Evolutionary conservation across 1,284 basidiomycete species (phyloP), one percentile per base, ranked within the genome.

Genomic region (Golubevia sp.): DNA sequence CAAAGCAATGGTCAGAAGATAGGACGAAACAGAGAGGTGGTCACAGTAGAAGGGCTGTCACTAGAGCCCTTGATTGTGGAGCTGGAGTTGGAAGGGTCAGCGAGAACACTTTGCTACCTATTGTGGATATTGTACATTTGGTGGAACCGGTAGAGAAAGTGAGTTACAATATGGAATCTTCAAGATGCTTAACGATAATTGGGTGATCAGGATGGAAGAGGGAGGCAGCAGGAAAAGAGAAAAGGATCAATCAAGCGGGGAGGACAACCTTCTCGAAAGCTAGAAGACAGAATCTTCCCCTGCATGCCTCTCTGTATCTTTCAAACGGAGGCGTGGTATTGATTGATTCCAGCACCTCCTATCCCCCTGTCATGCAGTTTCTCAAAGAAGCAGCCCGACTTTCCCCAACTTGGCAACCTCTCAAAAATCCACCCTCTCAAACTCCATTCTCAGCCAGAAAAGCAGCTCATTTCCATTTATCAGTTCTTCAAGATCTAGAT

Each of bases 81-180:
- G 80, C 80, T 7, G 80, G 80, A 11, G 76, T 83, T 3, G 80
- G 80, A 2, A 59, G 80, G n/a, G 80, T 83, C 24, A 76, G 74
- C 3, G 64, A 74, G 53, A 70, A 78, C 66, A 73, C 70, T 30
- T 61, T 83, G 6, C 62, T 77, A 18, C 74, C 71, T n/a, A 66
- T 83, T 50, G 68, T 79, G 24, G 79, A 83, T 54, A 70, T 80
- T 49, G 80, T 83, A 5, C 77, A 82, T 52, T 64, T 83, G 51
- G 79, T 82, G 52, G 80, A 83, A 62, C 80, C 80, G 1, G 79
- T 81, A 6, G 62, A 62, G 57, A 79, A 79, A 15, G 63, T 65
- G 54, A 62, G 63, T 64, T 11, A 3, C 4, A 34, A 34, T 34
- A 34, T 11, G 5, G 30, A 34, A n/a, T n/a, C n/a, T n/a, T 34